These are phyloP conservation scores for Lenwebbia sp. DNA, from an alignment of 345 rosid species.

Conservation along the genomic window DNA sequence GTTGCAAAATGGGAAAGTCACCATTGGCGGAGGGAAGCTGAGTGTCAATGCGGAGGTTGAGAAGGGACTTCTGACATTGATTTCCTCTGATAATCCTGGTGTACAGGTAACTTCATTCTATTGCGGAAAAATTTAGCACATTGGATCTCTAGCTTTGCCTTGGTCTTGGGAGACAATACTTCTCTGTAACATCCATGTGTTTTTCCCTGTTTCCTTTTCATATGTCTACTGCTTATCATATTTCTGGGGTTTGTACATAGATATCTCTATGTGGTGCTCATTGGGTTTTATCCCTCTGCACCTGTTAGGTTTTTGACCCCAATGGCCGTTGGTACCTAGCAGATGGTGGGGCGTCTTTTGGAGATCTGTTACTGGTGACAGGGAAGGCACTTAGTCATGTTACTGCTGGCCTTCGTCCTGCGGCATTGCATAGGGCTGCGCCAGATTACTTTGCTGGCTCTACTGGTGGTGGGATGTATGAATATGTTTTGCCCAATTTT, in stretches of 20 bases:
- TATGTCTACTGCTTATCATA: background rate
- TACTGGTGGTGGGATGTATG: slow-evolving; percentile 68
- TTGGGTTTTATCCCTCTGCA: background rate
- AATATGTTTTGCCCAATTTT: background rate
- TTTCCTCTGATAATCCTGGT: slow-evolving; percentile 75
- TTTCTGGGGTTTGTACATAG: background rate
- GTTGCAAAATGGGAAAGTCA: slow-evolving; percentile 64
- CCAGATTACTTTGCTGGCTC: slow-evolving; percentile 36
- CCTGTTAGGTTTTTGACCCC: slow-evolving; percentile 80
- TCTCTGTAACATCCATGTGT: background rate
- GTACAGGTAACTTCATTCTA: slow-evolving; percentile 45
- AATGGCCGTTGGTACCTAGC: slow-evolving; percentile 96
- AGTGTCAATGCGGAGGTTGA: slow-evolving; percentile 64
- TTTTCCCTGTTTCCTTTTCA: background rate
- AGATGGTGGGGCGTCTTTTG: slow-evolving; percentile 62
- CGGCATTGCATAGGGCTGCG: slow-evolving; percentile 61
- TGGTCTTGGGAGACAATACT: background rate
- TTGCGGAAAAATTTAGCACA: background rate
- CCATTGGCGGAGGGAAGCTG: slow-evolving; percentile 59
- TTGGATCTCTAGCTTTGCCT: background rate
- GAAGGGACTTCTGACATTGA: slow-evolving; percentile 79
- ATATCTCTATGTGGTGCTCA: background rate
- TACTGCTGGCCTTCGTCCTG: slow-evolving; percentile 94
- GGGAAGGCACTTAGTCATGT: slow-evolving; percentile 93
- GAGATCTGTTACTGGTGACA: slow-evolving; percentile 75